phyloP scores from a whole-genome alignment of 345 rosid species.

The Salix arbutifolia region DNA sequence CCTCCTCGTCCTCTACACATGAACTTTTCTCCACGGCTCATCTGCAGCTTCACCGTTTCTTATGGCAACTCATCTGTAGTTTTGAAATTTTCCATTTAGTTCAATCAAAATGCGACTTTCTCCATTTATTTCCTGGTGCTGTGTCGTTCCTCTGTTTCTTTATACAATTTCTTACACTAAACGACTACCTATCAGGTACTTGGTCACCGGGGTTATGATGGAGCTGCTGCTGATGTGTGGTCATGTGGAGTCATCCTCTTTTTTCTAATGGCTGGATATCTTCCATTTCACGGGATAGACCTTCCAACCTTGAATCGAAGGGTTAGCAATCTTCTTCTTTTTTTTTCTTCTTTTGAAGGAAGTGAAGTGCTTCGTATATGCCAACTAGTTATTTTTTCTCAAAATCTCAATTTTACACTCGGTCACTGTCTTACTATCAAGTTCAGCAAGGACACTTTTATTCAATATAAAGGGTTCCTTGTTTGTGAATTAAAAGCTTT shows the following conservation, averaged over 20 bases:
- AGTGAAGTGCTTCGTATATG: not conserved
- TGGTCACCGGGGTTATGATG: conserved; percentile 66
- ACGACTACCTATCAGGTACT: conserved; percentile 43
- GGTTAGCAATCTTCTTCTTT: conserved; percentile 37
- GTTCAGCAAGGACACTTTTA: not conserved
- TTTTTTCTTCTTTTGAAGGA: not conserved
- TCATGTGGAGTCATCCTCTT: conserved; percentile 93
- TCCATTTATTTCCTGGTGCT: not conserved
- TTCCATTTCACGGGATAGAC: conserved; percentile 74
- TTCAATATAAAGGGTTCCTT: not conserved
- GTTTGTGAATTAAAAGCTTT: not conserved
- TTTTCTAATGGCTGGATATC: conserved; percentile 81
- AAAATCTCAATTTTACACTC: not conserved
- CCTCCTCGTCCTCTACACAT: not conserved
- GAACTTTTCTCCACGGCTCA: not conserved
- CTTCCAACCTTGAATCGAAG: conserved; percentile 69
- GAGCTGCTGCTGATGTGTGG: conserved; percentile 92
- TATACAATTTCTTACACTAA: conserved; percentile 10
- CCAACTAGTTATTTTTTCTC: not conserved
- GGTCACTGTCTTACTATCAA: not conserved
- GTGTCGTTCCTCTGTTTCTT: not conserved
- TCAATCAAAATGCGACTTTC: not conserved
- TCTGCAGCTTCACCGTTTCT: not conserved
- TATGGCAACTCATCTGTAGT: not conserved
- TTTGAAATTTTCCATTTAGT: not conserved